Percentiles rank a stretch among this genome's conserved stretches.
Evolutionary conservation across 345 rosid species (phyloP).

Genomic region (Gossypium herbaceum): DNA sequence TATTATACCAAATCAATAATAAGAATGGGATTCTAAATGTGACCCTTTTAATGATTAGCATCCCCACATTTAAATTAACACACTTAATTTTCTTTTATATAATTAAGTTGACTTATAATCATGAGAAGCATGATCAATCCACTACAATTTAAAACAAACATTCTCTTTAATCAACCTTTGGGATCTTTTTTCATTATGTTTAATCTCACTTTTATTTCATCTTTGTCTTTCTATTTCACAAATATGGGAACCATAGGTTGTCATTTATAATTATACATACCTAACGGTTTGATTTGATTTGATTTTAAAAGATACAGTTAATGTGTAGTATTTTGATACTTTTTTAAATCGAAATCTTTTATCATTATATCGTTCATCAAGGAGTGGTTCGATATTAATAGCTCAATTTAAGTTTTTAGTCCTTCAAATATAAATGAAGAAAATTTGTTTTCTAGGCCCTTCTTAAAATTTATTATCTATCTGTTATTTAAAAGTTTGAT

Average conservation of each 20-base stretch:
- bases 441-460: too few relatives aligned
- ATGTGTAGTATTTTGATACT: too few relatives aligned
- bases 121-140: slow-evolving; percentile 2
- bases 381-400: too few relatives aligned
- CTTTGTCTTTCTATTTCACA: not conserved
- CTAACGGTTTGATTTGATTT: too few relatives aligned
- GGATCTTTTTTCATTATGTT: not conserved
- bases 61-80: not conserved
- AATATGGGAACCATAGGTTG: not conserved
- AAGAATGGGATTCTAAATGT: not conserved
- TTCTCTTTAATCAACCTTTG: not conserved
- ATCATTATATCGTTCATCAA: too few relatives aligned
- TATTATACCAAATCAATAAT: not conserved
- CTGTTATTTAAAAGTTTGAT: too few relatives aligned
- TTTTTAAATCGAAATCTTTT: too few relatives aligned
- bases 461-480: too few relatives aligned
- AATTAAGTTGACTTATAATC: not conserved
- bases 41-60: not conserved
- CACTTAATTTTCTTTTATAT: not conserved
- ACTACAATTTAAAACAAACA: not conserved
- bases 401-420: too few relatives aligned
- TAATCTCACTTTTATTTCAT: not conserved
- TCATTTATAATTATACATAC: not conserved
- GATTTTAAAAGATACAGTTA: too few relatives aligned
- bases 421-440: too few relatives aligned